Percentiles rank a stretch among this genome's conserved stretches.
Conservation (phyloP, 2,329 filamentous ascomycete genomes). For the Diaporthe sp. region DNA sequence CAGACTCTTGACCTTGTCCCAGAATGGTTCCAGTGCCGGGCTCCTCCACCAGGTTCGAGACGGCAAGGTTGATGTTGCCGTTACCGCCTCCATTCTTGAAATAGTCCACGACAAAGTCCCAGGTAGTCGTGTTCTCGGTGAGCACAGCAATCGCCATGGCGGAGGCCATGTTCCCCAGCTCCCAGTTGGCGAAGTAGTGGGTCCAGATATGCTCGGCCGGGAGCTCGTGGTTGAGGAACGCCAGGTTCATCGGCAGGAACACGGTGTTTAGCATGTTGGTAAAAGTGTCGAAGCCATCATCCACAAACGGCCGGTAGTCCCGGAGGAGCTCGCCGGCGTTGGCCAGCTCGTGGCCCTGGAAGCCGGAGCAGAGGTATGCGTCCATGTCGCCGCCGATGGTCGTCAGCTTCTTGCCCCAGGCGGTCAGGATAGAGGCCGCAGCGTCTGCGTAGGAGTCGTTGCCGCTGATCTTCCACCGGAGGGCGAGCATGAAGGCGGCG, state of each 20-base stretch:
- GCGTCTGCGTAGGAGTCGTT: constrained; percentile 52
- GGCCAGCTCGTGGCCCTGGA: constrained; percentile 61
- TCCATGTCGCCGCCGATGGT: constrained; percentile 51
- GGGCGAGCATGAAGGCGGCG: constrained; percentile 42
- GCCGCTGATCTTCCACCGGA: constrained; percentile 56
- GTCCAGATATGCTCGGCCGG: constrained; percentile 44
- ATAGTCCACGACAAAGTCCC: constrained; percentile 53
- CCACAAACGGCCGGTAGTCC: constrained; percentile 46
- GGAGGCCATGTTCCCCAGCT: constrained; percentile 57
- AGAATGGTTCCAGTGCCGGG: constrained; percentile 48
- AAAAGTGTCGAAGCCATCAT: constrained; percentile 45
- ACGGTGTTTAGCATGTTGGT: constrained; percentile 50
- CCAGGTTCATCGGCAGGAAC: constrained; percentile 54
- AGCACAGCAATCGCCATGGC: constrained; percentile 55
- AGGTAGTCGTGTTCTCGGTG: constrained; percentile 56
- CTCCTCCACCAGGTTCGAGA: constrained; percentile 49
- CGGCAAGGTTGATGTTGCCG: constrained; percentile 50
- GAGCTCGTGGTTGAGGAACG: constrained; percentile 54
- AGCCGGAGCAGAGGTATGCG: constrained; percentile 53
- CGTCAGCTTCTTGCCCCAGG: constrained; percentile 52
- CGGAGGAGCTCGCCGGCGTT: constrained; percentile 60
- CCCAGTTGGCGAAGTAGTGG: constrained; percentile 60
- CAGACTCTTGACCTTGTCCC: constrained; percentile 56
- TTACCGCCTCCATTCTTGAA: constrained; percentile 55
- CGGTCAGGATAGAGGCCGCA: constrained; percentile 52